Evolutionary conservation across 495 filamentous ascomycete genomes (phyloP).

Genomic region (Xylaria cubensis): DNA sequence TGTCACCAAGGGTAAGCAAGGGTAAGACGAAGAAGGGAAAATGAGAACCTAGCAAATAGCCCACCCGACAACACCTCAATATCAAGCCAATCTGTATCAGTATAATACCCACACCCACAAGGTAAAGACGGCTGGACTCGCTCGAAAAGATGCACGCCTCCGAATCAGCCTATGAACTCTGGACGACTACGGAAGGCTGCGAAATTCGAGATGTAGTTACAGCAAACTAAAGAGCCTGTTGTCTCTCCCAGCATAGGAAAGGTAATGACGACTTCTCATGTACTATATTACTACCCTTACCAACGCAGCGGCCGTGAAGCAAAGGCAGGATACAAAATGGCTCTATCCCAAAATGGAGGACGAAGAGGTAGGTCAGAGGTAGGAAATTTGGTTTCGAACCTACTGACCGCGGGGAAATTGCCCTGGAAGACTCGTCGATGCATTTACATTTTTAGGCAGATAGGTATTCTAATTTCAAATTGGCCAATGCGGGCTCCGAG

Average conservation of each 20-base stretch:
- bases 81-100: slow-evolving; percentile 26
- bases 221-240: slow-evolving; percentile 12
- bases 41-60: slow-evolving; percentile 6
- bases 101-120: slow-evolving; percentile 26
- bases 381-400: slow-evolving; percentile 54
- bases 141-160: slow-evolving; percentile 9
- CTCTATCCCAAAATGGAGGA: slow-evolving; percentile 11
- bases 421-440: slow-evolving; percentile 15
- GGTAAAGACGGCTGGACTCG: slow-evolving; percentile 27
- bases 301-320: slow-evolving; percentile 15
- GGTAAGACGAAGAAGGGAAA: slow-evolving; percentile 40
- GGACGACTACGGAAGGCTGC: background rate
- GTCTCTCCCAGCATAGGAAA: slow-evolving; percentile 31
- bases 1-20: slow-evolving; percentile 70
- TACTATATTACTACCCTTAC: slow-evolving; percentile 45
- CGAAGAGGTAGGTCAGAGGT: slow-evolving; percentile 71
- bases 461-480: slow-evolving; percentile 5
- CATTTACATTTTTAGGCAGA: slow-evolving; percentile 30
- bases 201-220: background rate
- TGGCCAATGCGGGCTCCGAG: background rate
- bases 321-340: slow-evolving; percentile 9
- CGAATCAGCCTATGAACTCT: background rate
- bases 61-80: slow-evolving; percentile 12
- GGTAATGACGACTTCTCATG: slow-evolving; percentile 69
- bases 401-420: slow-evolving; percentile 41